Conservation (phyloP, 225 moss, liverwort and hornwort species). For the Thuidium tamariscinum region DNA sequence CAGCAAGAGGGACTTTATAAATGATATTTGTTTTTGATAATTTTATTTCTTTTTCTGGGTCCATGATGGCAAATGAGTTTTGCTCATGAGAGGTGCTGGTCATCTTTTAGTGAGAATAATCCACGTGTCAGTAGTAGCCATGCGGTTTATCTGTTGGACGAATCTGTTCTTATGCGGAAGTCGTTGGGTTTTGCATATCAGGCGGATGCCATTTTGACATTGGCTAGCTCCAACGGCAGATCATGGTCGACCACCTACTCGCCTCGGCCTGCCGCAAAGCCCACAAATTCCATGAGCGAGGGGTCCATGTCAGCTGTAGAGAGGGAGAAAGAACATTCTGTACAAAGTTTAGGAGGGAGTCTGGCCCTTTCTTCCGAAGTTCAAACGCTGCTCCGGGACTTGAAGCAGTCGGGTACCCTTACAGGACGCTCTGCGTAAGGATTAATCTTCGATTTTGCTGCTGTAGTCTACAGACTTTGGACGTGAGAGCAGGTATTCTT, state of each 20-base stretch:
- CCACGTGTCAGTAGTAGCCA: neutral
- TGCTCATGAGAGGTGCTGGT: neutral
- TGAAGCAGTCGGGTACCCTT: conserved; percentile 59
- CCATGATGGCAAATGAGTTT: neutral
- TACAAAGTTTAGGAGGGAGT: conserved; percentile 54
- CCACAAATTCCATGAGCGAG: conserved; percentile 70
- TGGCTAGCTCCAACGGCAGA: conserved; percentile 89
- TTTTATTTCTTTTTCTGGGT: neutral
- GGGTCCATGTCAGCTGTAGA: conserved; percentile 71
- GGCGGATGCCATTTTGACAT: conserved; percentile 79
- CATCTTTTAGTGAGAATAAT: neutral
- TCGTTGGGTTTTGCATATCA: conserved; percentile 8
- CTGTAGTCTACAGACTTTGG: neutral
- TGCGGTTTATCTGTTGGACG: neutral
- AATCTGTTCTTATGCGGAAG: neutral
- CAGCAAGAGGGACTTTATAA: neutral
- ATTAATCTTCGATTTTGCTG: neutral
- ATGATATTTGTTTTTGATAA: neutral
- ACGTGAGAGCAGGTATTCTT: conserved; percentile 25
- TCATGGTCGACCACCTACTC: conserved; percentile 98
- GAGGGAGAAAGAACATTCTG: conserved; percentile 59
- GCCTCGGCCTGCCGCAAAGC: conserved; percentile 54
- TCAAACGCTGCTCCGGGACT: conserved; percentile 71
- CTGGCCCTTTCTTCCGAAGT: conserved; percentile 70
- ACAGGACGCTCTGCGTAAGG: conserved; percentile 36